Evolutionary conservation across 2,329 filamentous ascomycete species (phyloP), one percentile per base, ranked within the genome.

Genomic region (Tolypocladium cylindrosporum): DNA sequence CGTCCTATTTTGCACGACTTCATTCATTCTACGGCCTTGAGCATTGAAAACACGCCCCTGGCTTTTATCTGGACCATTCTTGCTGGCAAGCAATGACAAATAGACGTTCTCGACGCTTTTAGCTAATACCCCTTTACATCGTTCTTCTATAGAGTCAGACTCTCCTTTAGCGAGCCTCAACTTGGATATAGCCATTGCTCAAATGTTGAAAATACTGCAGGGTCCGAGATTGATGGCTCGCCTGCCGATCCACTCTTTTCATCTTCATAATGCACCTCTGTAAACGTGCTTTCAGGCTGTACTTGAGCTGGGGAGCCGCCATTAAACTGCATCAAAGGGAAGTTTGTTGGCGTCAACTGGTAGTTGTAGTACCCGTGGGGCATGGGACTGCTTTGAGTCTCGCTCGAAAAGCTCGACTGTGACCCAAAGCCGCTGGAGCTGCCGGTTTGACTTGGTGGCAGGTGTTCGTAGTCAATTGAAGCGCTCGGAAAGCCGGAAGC

Each of bases 181-280:
- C 37, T 7, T 21, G 42, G 34, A 50, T 27, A 59, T 45, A 61
- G 58, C 63, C 62, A 66, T n/a, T 66, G 56, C 37, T 64, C 58
- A 34, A 65, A 53, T 41, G 60, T 61, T 16, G 58, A 53, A 52
- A 66, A 61, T 24, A 40, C 55, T 24, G 37, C 45, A 41, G 59
- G 58, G 48, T 62, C 57, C 13, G 55, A 37, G n/a, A 31, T 21
- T 27, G 31, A 24, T 7, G 42, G 27, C 13, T 53, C 53, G 43
- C 24, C 31, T 43, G 37, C 16, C 4, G n/a, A 13, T 21, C 5
- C 19, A 19, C 11, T 6, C 31, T 11, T 21, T 6, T 19, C 8
- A 13, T 36, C 7, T 36, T 31, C 16, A 34, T 10, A 51, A 10
- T 36, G 27, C 48, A 9, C 19, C 13, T 21, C 11, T 36, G 48